Conservation (phyloP, 371 early-diverging fungal species). For the Mucor mucedo region DNA sequence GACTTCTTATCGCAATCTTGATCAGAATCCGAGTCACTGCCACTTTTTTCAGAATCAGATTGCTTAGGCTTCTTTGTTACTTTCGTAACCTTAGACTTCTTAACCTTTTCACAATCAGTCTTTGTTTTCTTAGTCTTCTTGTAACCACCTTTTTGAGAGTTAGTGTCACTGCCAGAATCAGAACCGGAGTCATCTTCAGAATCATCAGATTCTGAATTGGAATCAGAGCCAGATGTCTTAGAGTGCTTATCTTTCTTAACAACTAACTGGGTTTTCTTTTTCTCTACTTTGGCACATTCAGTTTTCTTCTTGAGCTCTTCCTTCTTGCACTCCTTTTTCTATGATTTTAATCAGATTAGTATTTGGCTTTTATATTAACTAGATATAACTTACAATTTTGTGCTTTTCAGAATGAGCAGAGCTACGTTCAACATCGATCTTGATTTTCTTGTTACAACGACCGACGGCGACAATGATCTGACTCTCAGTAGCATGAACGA, state of each 20-base stretch:
- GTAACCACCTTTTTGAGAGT: neutral
- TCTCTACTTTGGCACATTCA: slow-evolving; percentile 8
- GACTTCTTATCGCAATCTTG: neutral
- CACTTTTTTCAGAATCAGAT: slow-evolving; percentile 11
- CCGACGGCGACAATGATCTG: slow-evolving; percentile 30
- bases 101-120: slow-evolving; percentile 1
- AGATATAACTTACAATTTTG: slow-evolving; percentile 21
- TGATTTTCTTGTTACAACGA: slow-evolving; percentile 28
- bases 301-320: slow-evolving; percentile 17
- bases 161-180: neutral
- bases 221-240: slow-evolving; percentile 12
- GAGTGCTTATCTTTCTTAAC: slow-evolving; percentile 15
- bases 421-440: slow-evolving; percentile 27
- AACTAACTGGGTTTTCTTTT: slow-evolving; percentile 9
- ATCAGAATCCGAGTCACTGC: slow-evolving; percentile 8
- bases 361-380: too few relatives aligned
- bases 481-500: slow-evolving; percentile 25
- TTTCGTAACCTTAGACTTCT: neutral
- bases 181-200: slow-evolving; percentile 1
- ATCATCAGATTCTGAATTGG: slow-evolving; percentile 3
- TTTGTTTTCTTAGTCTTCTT: slow-evolving; percentile 5
- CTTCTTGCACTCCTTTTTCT: slow-evolving; percentile 27
- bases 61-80: slow-evolving; percentile 12
- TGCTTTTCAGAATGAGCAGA: slow-evolving; percentile 25
- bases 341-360: slow-evolving; percentile 4